These are phyloP conservation scores for Daldinia bambusicola DNA, from an alignment of 495 filamentous ascomycete species.

Conservation along the genomic window DNA sequence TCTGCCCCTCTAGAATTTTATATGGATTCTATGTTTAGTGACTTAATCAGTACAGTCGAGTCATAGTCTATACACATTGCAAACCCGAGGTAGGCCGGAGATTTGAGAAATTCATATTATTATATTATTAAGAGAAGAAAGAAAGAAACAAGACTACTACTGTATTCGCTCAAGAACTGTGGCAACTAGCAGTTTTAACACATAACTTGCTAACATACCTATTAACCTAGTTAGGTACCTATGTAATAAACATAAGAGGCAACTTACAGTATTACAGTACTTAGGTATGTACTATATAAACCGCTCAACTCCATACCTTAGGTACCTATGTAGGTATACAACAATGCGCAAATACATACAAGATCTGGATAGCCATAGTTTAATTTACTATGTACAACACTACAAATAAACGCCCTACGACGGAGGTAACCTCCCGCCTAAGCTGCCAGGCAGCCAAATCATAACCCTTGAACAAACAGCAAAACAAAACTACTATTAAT, in stretches of 20 bases:
- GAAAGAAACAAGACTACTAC: neutral
- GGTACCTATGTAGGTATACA: no score
- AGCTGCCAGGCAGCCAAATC: neutral
- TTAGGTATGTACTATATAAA: no score
- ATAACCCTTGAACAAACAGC: neutral
- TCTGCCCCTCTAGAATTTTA: conserved; percentile 3
- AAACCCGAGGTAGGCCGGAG: neutral
- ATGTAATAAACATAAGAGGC: no score
- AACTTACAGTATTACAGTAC: no score
- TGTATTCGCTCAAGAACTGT: neutral
- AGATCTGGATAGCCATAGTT: neutral
- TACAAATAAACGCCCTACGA: neutral
- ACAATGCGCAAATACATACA: neutral
- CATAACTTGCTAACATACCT: neutral
- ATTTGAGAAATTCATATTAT: neutral
- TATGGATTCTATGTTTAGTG: neutral
- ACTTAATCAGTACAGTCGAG: neutral
- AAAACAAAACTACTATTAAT: conserved; percentile 1
- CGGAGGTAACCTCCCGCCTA: conserved; percentile 3
- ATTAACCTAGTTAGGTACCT: no score
- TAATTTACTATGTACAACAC: neutral
- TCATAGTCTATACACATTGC: no score
- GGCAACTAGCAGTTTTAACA: neutral
- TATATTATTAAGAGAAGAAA: neutral
- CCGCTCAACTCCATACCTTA: neutral